Base-by-base conservation (phyloP, 2,329 filamentous ascomycete species). In the Aulographum hederae region DNA sequence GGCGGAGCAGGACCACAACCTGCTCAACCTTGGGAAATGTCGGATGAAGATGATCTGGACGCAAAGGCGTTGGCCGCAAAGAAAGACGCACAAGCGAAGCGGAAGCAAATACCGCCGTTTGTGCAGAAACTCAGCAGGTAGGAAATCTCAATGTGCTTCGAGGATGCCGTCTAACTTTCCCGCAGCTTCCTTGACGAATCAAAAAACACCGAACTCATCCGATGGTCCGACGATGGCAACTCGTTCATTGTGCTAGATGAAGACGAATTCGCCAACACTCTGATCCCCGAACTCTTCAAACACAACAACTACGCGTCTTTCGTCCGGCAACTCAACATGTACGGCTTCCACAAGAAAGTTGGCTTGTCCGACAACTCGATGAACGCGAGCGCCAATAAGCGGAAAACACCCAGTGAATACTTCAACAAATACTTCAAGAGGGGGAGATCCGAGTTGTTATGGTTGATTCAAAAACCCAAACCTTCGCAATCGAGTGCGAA, bases 361-460 rank as follows among this genome's bases (percentile, higher is more conserved):
- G 62, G 63, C n/a, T 65, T 98, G 13, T 93, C 85, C 3, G 89
- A 98, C 54, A 94, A 94, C 49, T 94, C 85, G 0, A 91, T 98
- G 78, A 79, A 89, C 42, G 85, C 91, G 4, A 94, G 85, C 49
- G 89, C 95, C 57, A 76, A 85, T 38, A 93, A 94, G 52, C 86
- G 86, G 50, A 98, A 98, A 59, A 93, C 84, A 36, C 89, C 89
- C 0, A 95, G 85, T 65, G 89, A 95, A 62, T 98, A 98, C 52
- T 85, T 80, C 43, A 94, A 98, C 51, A 82, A 82, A 6, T 98
- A 85, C 57, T 98, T 98, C 57, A 80, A 84, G 43, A 78, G 84
- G 28, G 86, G 85, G 4, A 77, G 92, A 41, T 85, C 85, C 3
- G 91, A 94, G 51, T 61, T 98, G 30, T 61, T 94, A 4, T 95